phyloP scores from a whole-genome alignment of 2,329 filamentous ascomycete genomes.

The Fusarium hostae region DNA sequence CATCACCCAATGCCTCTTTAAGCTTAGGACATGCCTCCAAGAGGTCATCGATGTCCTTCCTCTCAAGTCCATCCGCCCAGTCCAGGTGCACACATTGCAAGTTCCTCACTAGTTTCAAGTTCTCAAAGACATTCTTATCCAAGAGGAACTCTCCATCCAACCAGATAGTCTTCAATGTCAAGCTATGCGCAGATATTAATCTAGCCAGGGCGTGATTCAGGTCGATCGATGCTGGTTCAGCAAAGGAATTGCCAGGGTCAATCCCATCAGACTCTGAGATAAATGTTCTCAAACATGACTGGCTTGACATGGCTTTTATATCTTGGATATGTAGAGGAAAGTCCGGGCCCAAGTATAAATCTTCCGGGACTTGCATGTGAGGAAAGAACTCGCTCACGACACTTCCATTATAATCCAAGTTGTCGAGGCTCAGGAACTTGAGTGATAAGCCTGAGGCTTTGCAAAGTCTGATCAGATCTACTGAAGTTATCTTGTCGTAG shows the following conservation, averaged over 20 bases:
- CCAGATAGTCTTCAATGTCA: background rate
- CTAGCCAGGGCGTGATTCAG: background rate
- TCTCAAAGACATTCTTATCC: background rate
- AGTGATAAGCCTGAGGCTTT: background rate
- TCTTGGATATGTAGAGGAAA: background rate
- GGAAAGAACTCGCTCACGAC: accelerated
- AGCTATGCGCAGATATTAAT: background rate
- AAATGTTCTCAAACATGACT: background rate
- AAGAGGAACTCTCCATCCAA: accelerated
- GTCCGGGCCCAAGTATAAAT: background rate
- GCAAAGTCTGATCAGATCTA: background rate
- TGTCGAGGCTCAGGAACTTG: background rate
- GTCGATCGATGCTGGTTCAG: accelerated
- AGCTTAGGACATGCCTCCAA: conserved; percentile 15
- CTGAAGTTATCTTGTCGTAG: accelerated
- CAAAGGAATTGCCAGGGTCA: too few species aligned
- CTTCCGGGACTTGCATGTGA: background rate
- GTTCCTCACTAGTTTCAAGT: background rate
- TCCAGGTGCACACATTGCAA: background rate
- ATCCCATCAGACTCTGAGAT: background rate
- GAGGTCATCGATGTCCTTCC: background rate
- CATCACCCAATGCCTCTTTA: too few species aligned
- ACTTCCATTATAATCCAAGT: background rate
- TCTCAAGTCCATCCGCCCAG: background rate
- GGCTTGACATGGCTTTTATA: background rate